Base-by-base conservation (phyloP, 495 filamentous ascomycete genomes). In the Aspergillus steynii region DNA sequence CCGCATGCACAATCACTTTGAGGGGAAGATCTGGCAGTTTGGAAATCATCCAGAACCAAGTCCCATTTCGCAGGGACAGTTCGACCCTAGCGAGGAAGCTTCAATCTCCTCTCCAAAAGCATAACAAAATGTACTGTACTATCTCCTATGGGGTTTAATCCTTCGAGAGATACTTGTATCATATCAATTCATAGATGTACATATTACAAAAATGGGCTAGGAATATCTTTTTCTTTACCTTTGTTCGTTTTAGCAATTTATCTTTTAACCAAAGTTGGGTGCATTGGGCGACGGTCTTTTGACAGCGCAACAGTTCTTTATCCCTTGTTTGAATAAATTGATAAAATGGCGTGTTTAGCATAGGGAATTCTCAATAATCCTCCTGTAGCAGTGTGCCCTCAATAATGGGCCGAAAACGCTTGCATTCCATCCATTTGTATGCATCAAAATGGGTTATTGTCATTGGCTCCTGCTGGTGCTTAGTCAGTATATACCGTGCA, bases 401-500 rank as follows among this genome's bases (percentile, higher is more conserved):
- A 20, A 20, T 20, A 20, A 20, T 20, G 20, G 20, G 20, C 20
- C 20, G 20, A 20, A 20, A 20, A 20, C 20, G 20, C 20, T 20
- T 53, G 27, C 12, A 37, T 34, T 15, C 3, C 15, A 26, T 42
- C 10, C 1, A 14, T 42, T 42, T 42, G 37, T 29, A 53, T n/a
- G 51, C 5, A 2, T 10, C 25, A 9, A 53, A n/a, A 32, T 56
- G 45, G 31, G 29, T 27, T 5, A 12, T 12, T 46, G 9, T 20
- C 34, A 42, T 14, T 53, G 12, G 29, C 27, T 29, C 51, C 14
- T 28, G 29, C 4, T 25, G 26, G 7, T 15, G 6, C 25, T 25
- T 29, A 55, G 47, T 54, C 53, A 57, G 55, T 27, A 50, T 37
- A 20, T 9, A 20, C 8, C 28, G 61, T 69, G 77, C 74, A 77